Percentiles rank a stretch among this genome's conserved stretches.
Evolutionary conservation across 768 basidiomycete genomes (phyloP).

Genomic region (Pisolithus orientalis): DNA sequence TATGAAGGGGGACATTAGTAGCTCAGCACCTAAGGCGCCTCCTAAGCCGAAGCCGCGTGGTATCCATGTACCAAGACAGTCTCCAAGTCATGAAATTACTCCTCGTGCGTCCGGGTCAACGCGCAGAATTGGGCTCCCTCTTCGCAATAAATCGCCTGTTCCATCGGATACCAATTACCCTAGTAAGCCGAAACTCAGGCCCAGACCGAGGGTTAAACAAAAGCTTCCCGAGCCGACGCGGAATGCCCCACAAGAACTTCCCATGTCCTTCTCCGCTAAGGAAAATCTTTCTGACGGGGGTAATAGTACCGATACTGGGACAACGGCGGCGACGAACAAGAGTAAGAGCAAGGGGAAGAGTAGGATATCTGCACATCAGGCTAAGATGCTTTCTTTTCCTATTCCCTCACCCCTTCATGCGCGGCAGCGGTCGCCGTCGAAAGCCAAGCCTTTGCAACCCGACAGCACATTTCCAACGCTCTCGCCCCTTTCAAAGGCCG

Average conservation of each 20-base stretch:
- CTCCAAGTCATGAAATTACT: conserved; percentile 13
- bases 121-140: conserved; percentile 1
- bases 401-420: conserved; percentile 16
- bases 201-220: background rate
- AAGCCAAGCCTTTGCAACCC: conserved; percentile 3
- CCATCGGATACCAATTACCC: background rate
- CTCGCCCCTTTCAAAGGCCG: conserved; percentile 17
- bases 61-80: background rate
- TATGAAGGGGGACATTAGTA: background rate
- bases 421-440: background rate
- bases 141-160: conserved; percentile 5
- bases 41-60: conserved; percentile 12
- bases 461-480: conserved; percentile 16
- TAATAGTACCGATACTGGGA: conserved; percentile 4
- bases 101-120: conserved; percentile 4
- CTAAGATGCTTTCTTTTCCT: conserved; percentile 3
- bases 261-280: conserved; percentile 17
- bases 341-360: conserved; percentile 8
- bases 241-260: conserved; percentile 19
- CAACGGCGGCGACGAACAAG: conserved; percentile 1
- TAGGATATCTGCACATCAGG: background rate
- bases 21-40: conserved; percentile 4
- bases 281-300: conserved; percentile 13
- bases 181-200: background rate
- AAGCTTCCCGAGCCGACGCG: conserved; percentile 1